Percentiles rank a stretch among this genome's conserved stretches.
phyloP scores from a whole-genome alignment of 495 filamentous ascomycete genomes.

The Amniculicola lignicola region DNA sequence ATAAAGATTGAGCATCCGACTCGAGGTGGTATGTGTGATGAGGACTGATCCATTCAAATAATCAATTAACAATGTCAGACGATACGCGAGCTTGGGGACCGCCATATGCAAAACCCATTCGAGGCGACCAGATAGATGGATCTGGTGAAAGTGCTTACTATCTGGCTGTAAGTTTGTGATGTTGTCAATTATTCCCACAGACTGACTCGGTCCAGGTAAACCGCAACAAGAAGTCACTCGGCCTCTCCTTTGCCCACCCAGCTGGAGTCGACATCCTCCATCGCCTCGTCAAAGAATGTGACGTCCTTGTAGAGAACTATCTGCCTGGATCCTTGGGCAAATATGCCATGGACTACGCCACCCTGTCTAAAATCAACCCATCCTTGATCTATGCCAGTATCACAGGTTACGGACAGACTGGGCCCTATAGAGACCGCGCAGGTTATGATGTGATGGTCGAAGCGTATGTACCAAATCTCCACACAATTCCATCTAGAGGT shows the following conservation, averaged over 20 bases:
- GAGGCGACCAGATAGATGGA: conserved; percentile 58
- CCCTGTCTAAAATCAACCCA: conserved; percentile 76
- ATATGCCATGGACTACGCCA: conserved; percentile 83
- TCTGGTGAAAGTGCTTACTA: conserved; percentile 96
- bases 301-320: conserved; percentile 96
- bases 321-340: conserved; percentile 87
- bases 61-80: conserved; percentile 45
- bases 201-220: conserved; percentile 60
- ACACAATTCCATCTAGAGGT: no score
- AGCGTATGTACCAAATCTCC: no score
- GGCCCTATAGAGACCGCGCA: conserved; percentile 81
- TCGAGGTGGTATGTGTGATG: conserved; percentile 50
- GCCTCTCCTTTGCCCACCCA: conserved; percentile 80
- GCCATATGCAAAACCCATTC: conserved; percentile 75
- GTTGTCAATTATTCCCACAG: neutral
- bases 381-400: conserved; percentile 68
- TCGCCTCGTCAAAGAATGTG: conserved; percentile 75
- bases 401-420: conserved; percentile 83
- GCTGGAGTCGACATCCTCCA: conserved; percentile 83
- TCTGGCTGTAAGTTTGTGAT: conserved; percentile 59
- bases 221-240: conserved; percentile 94
- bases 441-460: conserved; percentile 99
- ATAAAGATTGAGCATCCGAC: conserved; percentile 96
- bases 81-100: conserved; percentile 97
- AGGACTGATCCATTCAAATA: neutral